phyloP scores from a whole-genome alignment of 176 grass and related monocot genomes.

The Musa troglodytarum region DNA sequence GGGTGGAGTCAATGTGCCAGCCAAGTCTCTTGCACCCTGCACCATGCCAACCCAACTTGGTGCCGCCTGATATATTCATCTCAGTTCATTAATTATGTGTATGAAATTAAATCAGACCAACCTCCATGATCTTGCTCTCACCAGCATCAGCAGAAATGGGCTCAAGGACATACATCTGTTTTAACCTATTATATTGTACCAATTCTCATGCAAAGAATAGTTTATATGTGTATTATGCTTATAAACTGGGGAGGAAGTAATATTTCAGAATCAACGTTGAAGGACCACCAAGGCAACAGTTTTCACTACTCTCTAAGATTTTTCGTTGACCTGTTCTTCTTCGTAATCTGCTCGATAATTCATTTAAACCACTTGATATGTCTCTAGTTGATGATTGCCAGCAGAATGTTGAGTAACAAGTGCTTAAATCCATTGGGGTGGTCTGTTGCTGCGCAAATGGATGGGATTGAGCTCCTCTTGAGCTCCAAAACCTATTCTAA shows the following conservation, averaged over 20 bases:
- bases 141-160: background rate
- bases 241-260: background rate
- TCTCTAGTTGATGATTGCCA: no score
- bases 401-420: no score
- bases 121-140: background rate
- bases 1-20: conserved; percentile 34
- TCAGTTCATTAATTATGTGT: background rate
- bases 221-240: background rate
- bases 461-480: no score
- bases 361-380: no score
- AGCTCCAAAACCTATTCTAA: no score
- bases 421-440: no score
- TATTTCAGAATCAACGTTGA: background rate
- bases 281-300: background rate
- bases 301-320: background rate
- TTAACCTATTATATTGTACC: background rate
- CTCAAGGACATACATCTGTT: background rate
- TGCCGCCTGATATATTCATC: background rate
- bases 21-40: conserved; percentile 54
- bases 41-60: conserved; percentile 23
- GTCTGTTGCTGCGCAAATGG: no score
- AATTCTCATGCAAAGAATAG: background rate
- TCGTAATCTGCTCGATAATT: no score
- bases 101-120: background rate
- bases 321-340: no score